Conservation (phyloP, 2,329 filamentous ascomycete species). For the Arthrobotrys megalospora region DNA sequence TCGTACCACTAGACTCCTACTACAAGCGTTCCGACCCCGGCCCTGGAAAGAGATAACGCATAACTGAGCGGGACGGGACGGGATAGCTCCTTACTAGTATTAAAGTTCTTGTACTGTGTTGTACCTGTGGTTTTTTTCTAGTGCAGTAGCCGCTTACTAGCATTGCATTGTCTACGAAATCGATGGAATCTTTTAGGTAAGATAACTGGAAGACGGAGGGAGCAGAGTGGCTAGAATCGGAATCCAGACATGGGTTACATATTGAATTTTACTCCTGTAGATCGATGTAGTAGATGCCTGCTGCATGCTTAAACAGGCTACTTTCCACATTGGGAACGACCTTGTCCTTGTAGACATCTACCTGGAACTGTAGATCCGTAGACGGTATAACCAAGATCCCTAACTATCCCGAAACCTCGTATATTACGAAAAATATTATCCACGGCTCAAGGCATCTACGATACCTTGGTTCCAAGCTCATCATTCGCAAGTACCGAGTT, state of each 20-base stretch:
- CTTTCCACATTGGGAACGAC: slow-evolving; percentile 8
- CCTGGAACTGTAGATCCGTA: slow-evolving; percentile 1
- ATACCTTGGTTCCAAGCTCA: background rate
- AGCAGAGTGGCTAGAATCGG: slow-evolving; percentile 15
- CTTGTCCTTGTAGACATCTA: background rate
- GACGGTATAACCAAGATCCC: background rate
- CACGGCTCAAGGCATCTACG: background rate
- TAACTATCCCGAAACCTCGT: background rate
- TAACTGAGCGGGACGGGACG: too few relatives aligned
- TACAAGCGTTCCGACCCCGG: too few relatives aligned
- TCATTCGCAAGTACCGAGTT: background rate
- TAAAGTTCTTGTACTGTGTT: too few relatives aligned
- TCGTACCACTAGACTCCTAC: too few relatives aligned
- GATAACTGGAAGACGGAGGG: background rate
- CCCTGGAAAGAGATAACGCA: too few relatives aligned
- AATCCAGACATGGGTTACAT: background rate
- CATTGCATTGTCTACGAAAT: background rate
- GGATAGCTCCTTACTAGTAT: too few relatives aligned
- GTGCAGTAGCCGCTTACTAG: background rate
- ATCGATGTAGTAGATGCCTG: slow-evolving; percentile 7
- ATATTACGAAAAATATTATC: slow-evolving; percentile 11
- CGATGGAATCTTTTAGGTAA: slow-evolving; percentile 16
- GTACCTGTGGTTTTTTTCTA: background rate
- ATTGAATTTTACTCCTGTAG: background rate
- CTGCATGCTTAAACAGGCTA: background rate